Evolutionary conservation across 257 asterid genomes (phyloP), one percentile per base, ranked within the genome.

Genomic region (Orobanche coerulescens): DNA sequence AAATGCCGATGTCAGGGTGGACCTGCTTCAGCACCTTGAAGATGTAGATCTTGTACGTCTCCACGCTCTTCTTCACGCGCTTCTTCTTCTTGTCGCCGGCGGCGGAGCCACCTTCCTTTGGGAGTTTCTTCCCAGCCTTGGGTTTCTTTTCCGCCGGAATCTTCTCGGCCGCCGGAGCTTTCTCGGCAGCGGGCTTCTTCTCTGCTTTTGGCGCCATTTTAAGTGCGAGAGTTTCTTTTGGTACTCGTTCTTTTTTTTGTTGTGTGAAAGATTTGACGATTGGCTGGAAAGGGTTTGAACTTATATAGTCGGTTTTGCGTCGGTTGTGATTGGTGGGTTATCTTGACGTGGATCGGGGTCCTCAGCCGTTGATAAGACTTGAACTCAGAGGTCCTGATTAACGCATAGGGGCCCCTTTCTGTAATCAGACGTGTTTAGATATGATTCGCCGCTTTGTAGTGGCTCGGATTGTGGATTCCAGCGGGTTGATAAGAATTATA

Each of bases 1-100:
- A 83, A 65, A 83, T 78, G 1, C 91, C 87, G 39, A 83, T 81
- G 20, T 83, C 91, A 0, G 87, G 91, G 18, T 83, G 91, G 0
- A 83, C 91, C 65, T 83, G 87, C 22, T 83, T 83, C 71, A 83
- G 64, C 33, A 83, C 91, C 74, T 83, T 83, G 69, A 83, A 83
- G 72, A 83, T 83, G 71, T 83, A 83, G 83, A 83, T 83, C 85
- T 83, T 83, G 80, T 83, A 83, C 6, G 91, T 83, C 37, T 81
- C 91, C 2, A 26, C 63, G 60, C 69, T 80, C 76, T 83, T 83
- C 71, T 78, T 80, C 15, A n/a, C n/a, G n/a, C n/a, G n/a, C n/a
- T n/a, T n/a, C n/a, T n/a, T n/a, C n/a, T n/a, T n/a, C n/a, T n/a
- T n/a, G n/a, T n/a, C n/a, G n/a, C n/a, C n/a, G n/a, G n/a, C n/a